Evolutionary conservation across 2,329 filamentous ascomycete species (phyloP).

Genomic region (Lachnellula suecica): DNA sequence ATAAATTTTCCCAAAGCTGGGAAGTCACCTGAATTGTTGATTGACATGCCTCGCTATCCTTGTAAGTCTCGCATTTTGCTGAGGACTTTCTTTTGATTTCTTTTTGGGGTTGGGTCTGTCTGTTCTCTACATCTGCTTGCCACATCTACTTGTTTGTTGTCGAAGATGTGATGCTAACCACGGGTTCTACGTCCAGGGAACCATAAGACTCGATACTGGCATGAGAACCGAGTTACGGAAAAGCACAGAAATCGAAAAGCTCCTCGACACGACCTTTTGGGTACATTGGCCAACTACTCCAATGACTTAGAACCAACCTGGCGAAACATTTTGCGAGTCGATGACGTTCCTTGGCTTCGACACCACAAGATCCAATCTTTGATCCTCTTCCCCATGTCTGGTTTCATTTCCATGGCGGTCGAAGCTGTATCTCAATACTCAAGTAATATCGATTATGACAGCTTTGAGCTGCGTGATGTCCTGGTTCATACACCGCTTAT

Average conservation of each 20-base stretch:
- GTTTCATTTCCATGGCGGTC: constrained; percentile 35
- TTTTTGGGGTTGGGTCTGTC: no score
- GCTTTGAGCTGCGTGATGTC: constrained; percentile 50
- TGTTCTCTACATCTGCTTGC: no score
- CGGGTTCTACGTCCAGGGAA: no score
- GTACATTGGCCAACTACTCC: no score
- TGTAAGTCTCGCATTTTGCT: no score
- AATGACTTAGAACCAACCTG: no score
- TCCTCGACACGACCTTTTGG: no score
- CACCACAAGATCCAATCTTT: constrained; percentile 37
- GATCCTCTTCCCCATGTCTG: constrained; percentile 35
- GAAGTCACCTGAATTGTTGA: constrained; percentile 30
- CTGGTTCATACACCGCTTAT: constrained; percentile 51
- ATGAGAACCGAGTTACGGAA: constrained; percentile 37
- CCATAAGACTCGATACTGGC: constrained; percentile 51
- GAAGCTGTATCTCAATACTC: constrained; percentile 31
- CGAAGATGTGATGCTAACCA: no score
- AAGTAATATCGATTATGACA: constrained; percentile 33
- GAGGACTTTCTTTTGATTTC: no score
- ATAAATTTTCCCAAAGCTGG: constrained; percentile 44
- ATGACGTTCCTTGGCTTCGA: no score
- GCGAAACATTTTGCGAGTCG: no score
- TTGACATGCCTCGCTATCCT: constrained; percentile 48
- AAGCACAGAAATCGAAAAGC: constrained; percentile 41
- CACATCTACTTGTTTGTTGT: no score